Percentiles rank a stretch among this genome's conserved stretches.
These are phyloP conservation scores for Tetrahymena borealis DNA, from an alignment of 73 alveolate genomes.

Conservation along the genomic window DNA sequence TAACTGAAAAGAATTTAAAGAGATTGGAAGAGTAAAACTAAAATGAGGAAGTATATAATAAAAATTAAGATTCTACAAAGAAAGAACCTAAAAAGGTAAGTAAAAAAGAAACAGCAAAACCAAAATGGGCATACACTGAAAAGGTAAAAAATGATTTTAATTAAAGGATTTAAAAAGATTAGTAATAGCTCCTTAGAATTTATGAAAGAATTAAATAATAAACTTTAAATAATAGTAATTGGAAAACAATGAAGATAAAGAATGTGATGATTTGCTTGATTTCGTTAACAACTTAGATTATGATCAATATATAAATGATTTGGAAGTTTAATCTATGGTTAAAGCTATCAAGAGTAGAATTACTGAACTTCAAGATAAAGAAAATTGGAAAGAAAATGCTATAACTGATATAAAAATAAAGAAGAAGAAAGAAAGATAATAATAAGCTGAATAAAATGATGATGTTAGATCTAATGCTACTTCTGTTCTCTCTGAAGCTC, in stretches of 20 bases:
- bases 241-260: slow-evolving; percentile 62
- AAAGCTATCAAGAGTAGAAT: slow-evolving; percentile 72
- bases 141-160: too few relatives aligned
- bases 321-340: slow-evolving; percentile 75
- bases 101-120: slow-evolving; percentile 44
- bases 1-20: slow-evolving; percentile 66
- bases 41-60: slow-evolving; percentile 8
- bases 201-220: too few relatives aligned
- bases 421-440: slow-evolving; percentile 16
- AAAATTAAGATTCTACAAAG: slow-evolving; percentile 8
- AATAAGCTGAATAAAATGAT: slow-evolving; percentile 23
- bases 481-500: slow-evolving; percentile 14
- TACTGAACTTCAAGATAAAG: slow-evolving; percentile 67
- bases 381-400: slow-evolving; percentile 59
- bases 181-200: too few relatives aligned
- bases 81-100: slow-evolving; percentile 1
- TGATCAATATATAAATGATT: slow-evolving; percentile 78
- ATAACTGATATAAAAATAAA: slow-evolving; percentile 33
- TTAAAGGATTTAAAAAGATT: too few relatives aligned
- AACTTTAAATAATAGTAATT: slow-evolving; percentile 13
- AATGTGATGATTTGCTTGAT: slow-evolving; percentile 70
- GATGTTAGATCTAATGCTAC: slow-evolving; percentile 9
- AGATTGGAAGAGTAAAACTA: slow-evolving; percentile 22
- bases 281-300: slow-evolving; percentile 81
- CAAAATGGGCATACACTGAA: slow-evolving; percentile 82